A percentile compares a stretch with the other conserved stretches of the same genome.
Conservation (phyloP, 148 eudicot genomes). For the Nepenthes mirabilis region DNA sequence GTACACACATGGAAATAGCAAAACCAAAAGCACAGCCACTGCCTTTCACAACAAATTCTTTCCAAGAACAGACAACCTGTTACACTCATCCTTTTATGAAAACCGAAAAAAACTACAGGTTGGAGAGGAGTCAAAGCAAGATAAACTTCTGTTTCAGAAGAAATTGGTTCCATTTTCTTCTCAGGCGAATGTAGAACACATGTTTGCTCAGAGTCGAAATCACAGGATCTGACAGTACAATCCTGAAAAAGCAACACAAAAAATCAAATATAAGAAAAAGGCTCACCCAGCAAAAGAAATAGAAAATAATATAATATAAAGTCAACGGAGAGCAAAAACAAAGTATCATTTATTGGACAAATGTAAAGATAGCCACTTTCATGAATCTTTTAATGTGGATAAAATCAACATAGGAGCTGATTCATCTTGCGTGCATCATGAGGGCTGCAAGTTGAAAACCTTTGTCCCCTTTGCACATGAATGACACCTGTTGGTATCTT, state of each 20-base stretch:
- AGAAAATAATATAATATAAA: not conserved
- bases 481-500: no score
- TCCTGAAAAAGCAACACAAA: conserved; percentile 43
- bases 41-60: conserved; percentile 1
- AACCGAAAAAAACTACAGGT: conserved; percentile 95
- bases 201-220: conserved; percentile 92
- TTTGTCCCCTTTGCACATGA: no score
- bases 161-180: conserved; percentile 75
- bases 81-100: conserved; percentile 92
- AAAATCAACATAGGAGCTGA: no score
- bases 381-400: no score
- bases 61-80: conserved; percentile 43
- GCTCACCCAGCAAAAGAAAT: not conserved
- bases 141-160: conserved; percentile 89
- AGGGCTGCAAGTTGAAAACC: no score
- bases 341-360: not conserved
- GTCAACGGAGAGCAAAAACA: not conserved
- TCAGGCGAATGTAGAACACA: conserved; percentile 97
- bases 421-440: no score
- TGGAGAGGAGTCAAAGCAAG: conserved; percentile 95
- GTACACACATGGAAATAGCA: no score
- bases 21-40: not conserved
- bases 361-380: not conserved
- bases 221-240: conserved; percentile 90
- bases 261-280: not conserved